These are phyloP conservation scores for Mesotaenium endlicherianum DNA, from an alignment of 139 green algal genomes.

Conservation along the genomic window DNA sequence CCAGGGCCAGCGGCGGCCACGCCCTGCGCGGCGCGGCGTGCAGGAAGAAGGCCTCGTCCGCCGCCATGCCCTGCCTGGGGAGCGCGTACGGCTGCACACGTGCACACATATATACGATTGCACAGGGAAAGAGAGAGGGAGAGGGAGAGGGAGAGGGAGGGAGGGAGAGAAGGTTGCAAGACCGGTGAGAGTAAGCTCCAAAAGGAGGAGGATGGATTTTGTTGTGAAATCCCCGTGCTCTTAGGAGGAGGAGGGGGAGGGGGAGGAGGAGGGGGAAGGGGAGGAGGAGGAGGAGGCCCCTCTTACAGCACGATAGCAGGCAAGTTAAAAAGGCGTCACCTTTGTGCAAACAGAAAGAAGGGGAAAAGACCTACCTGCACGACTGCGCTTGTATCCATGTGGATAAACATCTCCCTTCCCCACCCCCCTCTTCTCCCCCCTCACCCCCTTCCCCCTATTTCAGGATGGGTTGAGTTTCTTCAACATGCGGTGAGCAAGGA, in stretches of 20 bases:
- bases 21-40: not conserved
- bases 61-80: not conserved
- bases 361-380: too few species aligned
- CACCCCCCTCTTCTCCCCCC: too few species aligned
- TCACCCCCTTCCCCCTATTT: too few species aligned
- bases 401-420: too few species aligned
- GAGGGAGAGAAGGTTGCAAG: not conserved
- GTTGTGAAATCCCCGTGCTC: not conserved
- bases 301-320: too few species aligned
- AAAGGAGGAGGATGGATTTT: not conserved
- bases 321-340: too few species aligned
- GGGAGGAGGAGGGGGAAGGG: not conserved
- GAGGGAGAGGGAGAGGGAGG: slow-evolving; percentile 8
- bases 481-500: too few species aligned
- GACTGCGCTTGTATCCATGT: too few species aligned
- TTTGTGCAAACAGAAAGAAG: too few species aligned
- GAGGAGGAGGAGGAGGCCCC: not conserved
- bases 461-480: too few species aligned
- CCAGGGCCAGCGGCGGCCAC: not conserved
- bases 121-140: not conserved
- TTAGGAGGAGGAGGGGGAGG: not conserved
- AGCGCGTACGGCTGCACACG: slow-evolving; percentile 19
- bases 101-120: not conserved
- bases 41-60: not conserved
- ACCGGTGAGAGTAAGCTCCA: too few species aligned